Base-by-base conservation (phyloP, 2,329 filamentous ascomycete genomes). In the Diaporthe citriasiana region DNA sequence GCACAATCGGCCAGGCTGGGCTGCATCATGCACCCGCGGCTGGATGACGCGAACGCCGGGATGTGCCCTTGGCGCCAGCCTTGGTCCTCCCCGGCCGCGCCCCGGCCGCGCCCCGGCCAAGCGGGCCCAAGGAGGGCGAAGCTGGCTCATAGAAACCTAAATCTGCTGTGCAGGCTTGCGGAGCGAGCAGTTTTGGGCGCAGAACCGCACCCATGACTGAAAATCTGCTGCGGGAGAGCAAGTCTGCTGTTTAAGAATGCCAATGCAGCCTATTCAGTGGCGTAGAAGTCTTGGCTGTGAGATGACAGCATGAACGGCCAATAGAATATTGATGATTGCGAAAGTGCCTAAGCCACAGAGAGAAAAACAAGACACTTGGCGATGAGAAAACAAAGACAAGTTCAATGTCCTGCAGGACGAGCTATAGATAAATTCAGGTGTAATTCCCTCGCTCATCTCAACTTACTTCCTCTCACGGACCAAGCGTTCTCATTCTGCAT, bases 121-220 rank as follows among this genome's bases (percentile, higher is more conserved):
- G 63, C 63, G 45, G 63, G 63, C 15, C 63, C 63, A 51, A 66
- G 63, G 30, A 38, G 63, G 63, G 63, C 63, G 63, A 19, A 66
- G 63, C 63, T 66, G 45, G 45, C 63, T 51, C 30, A 3, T 13
- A 22, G 45, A 15, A 66, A 38, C 63, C 30, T 66, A 66, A 51
- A 38, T 27, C 15, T 19, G 30, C 13, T 66, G 22, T 6, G 6
- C 35, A 4, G 63, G 7, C 15, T 13, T 19, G 30, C n/a, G n/a
- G n/a, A n/a, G n/a, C n/a, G n/a, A n/a, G n/a, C n/a, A n/a, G 13
- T 10, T 6, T 25, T 9, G 38, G 25, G 40, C 25, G 19, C 40
- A 63, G 6, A 30, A 63, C 55, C 12, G 17, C 15, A 13, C 27
- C 5, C 10, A 22, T 17, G 33, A 15, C 42, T 6, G n/a, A 9